Evolutionary conservation across 2,329 filamentous ascomycete genomes (phyloP), one percentile per base, ranked within the genome.

Genomic region (Thermoascus crustaceus): DNA sequence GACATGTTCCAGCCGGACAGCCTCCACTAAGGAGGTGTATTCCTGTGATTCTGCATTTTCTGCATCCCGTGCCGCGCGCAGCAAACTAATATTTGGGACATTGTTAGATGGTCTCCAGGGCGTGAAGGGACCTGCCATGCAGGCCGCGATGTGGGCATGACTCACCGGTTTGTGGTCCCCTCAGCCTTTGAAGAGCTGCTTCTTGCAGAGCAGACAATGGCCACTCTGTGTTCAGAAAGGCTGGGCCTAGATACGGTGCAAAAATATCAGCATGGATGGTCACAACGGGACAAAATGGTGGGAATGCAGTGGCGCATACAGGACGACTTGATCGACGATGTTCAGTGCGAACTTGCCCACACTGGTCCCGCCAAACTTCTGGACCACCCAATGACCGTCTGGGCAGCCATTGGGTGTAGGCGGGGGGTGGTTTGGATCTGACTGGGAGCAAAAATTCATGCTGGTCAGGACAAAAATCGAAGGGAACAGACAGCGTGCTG

Each of bases 281-380:
- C n/a, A n/a, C n/a, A n/a, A n/a, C n/a, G n/a, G n/a, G n/a, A n/a
- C n/a, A n/a, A n/a, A n/a, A n/a, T n/a, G n/a, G n/a, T n/a, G n/a
- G n/a, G n/a, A n/a, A n/a, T 27, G 17, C 32, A 31, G 11, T 35
- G 44, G 37, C 35, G 48, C 62, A 57, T 63, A 76, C 72, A 68
- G 67, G 47, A 88, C 75, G 55, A 89, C 85, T 51, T 83, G 74
- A 48, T 78, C 72, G 18, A 80, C 77, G 50, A 84, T 82, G 58
- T 82, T 81, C 48, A 76, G 73, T 34, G 88, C 81, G 53, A 94
- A 94, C 66, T 96, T 96, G 50, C 89, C 91, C 34, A 96, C 84
- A 56, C 85, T 94, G 34, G 89, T 98, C 34, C 89, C 89, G 43
- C 88, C 88, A 61, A 94, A 94, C 64, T 95, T 95, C 61, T 94